Evolutionary conservation across 352 stramenopile genomes (phyloP).

Genomic region (Globisporangium sylvaticum): DNA sequence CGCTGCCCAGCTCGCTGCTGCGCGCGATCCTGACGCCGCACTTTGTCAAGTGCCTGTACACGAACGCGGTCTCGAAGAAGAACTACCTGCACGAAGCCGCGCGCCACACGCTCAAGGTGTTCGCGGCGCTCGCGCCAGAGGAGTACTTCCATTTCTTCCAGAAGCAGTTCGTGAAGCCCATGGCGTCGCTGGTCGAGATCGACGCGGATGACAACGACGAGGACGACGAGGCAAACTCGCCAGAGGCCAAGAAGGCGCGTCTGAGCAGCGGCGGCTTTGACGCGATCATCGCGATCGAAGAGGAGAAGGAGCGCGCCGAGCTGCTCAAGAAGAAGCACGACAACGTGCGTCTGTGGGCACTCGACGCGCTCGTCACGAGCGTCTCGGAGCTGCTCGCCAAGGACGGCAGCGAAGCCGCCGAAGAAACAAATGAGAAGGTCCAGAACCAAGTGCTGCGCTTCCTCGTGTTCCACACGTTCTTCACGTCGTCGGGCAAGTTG

Average conservation of each 20-base stretch:
- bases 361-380: slow-evolving; percentile 57
- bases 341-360: slow-evolving; percentile 67
- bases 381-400: slow-evolving; percentile 36
- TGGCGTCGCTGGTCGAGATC: slow-evolving; percentile 50
- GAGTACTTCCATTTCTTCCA: slow-evolving; percentile 77
- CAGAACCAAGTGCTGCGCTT: slow-evolving; percentile 53
- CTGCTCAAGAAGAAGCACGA: slow-evolving; percentile 45
- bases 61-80: slow-evolving; percentile 74
- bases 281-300: slow-evolving; percentile 68
- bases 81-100: slow-evolving; percentile 83
- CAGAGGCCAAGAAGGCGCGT: slow-evolving; percentile 29
- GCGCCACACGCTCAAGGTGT: slow-evolving; percentile 58
- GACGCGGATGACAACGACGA: slow-evolving; percentile 27
- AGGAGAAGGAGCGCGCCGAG: slow-evolving; percentile 73
- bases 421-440: slow-evolving; percentile 18
- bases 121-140: slow-evolving; percentile 37
- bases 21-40: slow-evolving; percentile 67
- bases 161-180: slow-evolving; percentile 60
- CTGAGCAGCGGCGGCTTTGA: slow-evolving; percentile 52
- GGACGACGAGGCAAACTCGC: slow-evolving; percentile 25
- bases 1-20: slow-evolving; percentile 44
- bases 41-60: slow-evolving; percentile 81
- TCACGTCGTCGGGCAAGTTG: slow-evolving; percentile 25
- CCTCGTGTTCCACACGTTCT: slow-evolving; percentile 71
- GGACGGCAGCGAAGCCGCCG: slow-evolving; percentile 20